Base-by-base conservation (phyloP, 2,329 filamentous ascomycete species). In the Nothomitra cinnamomea region DNA sequence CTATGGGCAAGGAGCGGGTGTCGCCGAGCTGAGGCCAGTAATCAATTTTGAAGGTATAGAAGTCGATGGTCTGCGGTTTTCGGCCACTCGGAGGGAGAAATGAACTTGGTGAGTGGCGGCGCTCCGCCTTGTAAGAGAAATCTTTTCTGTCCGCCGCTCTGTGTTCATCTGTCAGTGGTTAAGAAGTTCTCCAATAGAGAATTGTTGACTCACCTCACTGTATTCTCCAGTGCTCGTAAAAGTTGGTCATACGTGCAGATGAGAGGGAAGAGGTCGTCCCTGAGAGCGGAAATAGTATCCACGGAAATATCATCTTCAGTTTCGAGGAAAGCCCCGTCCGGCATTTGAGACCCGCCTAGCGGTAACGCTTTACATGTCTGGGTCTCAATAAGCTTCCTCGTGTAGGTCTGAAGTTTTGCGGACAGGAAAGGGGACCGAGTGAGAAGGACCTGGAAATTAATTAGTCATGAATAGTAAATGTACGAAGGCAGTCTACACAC, bases 231-330 rank as follows among this genome's bases (percentile, higher is more conserved):
- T 6, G 64, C 36, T 24, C 47, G 53, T 36, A 65, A 43, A 35
- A 64, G 62, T 3, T 58, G 52, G 12, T 62, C 61, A 19, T 62
- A 65, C 3, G 63, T 65, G 50, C 62, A 64, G 6, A 65, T 56
- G 13, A 65, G 53, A 1, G 63, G 63, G 10, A 64, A 65, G 22
- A 61, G 52, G 4, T 57, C 54, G 51, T 61, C 55, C 19, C 51
- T 55, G 7, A 63, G 41, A 21, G 56, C 54, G 15, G 59, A 56
- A 19, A 64, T 51, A 5, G 57, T 58, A 19, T 54, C 55, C 1
- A 48, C 54, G 7, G 45, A 13, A 17, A 52, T 13, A 1, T 55
- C 41, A 53, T 53, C 49, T 25, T 56, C 41, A 15, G 45, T 52
- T 25, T 32, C 38, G 19, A 25, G 12, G 2, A 13, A 6, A 12